Conservation (phyloP, 176 grass and related monocot genomes). For the Tuctoria greenei region DNA sequence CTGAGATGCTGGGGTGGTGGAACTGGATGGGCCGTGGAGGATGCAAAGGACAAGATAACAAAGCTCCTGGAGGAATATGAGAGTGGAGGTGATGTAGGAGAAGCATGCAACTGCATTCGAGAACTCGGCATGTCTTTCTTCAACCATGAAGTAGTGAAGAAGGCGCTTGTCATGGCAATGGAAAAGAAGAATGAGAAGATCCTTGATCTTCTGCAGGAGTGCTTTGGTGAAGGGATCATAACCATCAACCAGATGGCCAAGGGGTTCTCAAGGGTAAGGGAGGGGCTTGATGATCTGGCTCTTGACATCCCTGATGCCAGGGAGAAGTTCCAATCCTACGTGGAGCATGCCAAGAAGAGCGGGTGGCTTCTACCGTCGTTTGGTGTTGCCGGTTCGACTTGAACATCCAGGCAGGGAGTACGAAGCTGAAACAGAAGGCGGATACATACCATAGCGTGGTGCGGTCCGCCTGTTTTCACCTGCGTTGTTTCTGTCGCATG, state of each 20-base stretch:
- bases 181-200: constrained; percentile 76
- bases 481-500: constrained; percentile 30
- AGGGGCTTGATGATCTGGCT: constrained; percentile 88
- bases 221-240: constrained; percentile 87
- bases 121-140: constrained; percentile 92
- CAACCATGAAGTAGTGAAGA: constrained; percentile 96
- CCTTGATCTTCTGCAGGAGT: constrained; percentile 67
- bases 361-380: constrained; percentile 75
- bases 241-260: constrained; percentile 96
- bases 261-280: constrained; percentile 82
- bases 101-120: constrained; percentile 88
- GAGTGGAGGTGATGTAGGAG: constrained; percentile 78
- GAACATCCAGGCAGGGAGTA: constrained; percentile 12
- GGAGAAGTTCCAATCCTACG: constrained; percentile 67
- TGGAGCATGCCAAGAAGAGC: constrained; percentile 55
- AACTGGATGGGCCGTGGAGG: constrained; percentile 80
- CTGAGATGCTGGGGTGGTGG: constrained; percentile 94
- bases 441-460: background rate
- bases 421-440: constrained; percentile 33
- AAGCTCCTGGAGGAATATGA: constrained; percentile 93
- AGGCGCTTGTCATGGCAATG: constrained; percentile 84
- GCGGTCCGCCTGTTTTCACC: constrained; percentile 10
- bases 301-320: constrained; percentile 88
- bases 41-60: constrained; percentile 85
- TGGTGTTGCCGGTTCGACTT: constrained; percentile 23